phyloP scores from a whole-genome alignment of 108 stramenopile species.

The Cylindrotheca fusiformis region DNA sequence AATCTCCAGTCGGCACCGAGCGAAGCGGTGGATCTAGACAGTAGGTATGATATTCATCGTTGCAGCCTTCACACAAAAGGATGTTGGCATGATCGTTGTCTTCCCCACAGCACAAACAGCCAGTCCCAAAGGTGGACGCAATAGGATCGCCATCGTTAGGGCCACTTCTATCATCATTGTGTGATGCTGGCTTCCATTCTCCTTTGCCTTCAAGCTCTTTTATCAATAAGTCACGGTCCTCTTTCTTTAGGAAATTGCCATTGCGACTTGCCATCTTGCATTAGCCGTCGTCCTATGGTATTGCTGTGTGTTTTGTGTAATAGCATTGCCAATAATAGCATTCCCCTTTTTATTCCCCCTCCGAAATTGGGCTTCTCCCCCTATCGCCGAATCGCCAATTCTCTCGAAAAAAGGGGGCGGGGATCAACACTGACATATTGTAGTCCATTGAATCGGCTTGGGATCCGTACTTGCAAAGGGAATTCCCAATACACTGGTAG shows the following conservation, averaged over 20 bases:
- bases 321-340: no score
- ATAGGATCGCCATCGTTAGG: not conserved
- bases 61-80: constrained; percentile 76
- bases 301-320: no score
- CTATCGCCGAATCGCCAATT: no score
- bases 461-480: no score
- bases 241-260: constrained; percentile 4
- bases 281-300: no score
- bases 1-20: constrained; percentile 72
- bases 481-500: no score
- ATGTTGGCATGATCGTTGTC: constrained; percentile 83
- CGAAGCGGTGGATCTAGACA: constrained; percentile 42
- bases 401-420: no score
- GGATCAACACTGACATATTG: no score
- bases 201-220: not conserved
- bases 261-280: constrained; percentile 13
- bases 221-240: constrained; percentile 3
- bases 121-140: constrained; percentile 29
- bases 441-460: no score
- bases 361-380: no score
- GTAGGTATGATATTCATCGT: constrained; percentile 84
- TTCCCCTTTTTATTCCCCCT: no score
- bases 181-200: not conserved
- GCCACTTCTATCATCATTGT: not conserved
- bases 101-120: constrained; percentile 61